These are phyloP conservation scores for Naganishia vishniacii DNA, from an alignment of 768 basidiomycete genomes.

Conservation along the genomic window DNA sequence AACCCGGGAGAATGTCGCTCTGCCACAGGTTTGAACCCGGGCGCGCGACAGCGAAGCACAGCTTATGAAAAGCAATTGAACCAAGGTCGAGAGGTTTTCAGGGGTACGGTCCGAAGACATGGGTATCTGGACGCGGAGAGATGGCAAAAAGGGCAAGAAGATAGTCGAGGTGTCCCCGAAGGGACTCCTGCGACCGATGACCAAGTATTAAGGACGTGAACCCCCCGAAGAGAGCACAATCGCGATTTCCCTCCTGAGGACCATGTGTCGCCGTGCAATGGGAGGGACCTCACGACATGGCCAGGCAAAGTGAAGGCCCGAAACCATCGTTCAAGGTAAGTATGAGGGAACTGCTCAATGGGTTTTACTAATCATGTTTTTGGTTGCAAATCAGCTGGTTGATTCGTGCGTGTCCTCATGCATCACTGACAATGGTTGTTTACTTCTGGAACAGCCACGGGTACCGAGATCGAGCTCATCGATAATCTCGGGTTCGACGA, in stretches of 20 bases:
- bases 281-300: slow-evolving; percentile 20
- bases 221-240: slow-evolving; percentile 24
- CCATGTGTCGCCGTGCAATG: slow-evolving; percentile 24
- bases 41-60: too few species aligned
- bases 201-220: slow-evolving; percentile 22
- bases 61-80: not conserved
- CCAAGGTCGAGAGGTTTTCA: not conserved
- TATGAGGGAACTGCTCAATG: not conserved
- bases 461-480: slow-evolving; percentile 3
- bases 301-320: slow-evolving; percentile 22
- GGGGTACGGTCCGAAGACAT: not conserved
- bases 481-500: slow-evolving; percentile 5
- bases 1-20: too few species aligned
- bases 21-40: too few species aligned
- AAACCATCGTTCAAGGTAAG: slow-evolving; percentile 22
- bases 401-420: too few species aligned
- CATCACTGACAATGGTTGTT: too few species aligned
- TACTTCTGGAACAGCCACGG: too few species aligned
- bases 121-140: not conserved
- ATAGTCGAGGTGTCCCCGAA: slow-evolving; percentile 24
- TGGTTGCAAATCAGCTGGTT: too few species aligned
- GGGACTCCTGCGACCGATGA: slow-evolving; percentile 23
- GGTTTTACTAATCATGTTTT: not conserved
- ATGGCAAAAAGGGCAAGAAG: slow-evolving; percentile 12
- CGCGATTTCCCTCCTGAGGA: slow-evolving; percentile 18